Percentiles rank a stretch among this genome's conserved stretches.
phyloP scores from a whole-genome alignment of 768 basidiomycete genomes.

The Suillus tomentosus region DNA sequence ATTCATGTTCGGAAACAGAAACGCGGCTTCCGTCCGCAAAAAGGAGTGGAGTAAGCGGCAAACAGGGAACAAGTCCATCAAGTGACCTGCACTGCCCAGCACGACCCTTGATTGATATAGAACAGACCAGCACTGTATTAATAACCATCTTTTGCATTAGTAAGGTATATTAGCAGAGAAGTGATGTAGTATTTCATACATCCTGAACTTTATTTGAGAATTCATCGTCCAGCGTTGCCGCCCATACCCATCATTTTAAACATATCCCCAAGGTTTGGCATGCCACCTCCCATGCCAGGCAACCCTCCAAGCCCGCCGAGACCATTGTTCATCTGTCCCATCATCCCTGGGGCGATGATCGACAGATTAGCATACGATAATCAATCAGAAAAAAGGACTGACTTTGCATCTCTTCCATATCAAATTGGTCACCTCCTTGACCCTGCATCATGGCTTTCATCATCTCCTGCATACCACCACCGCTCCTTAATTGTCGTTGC shows the following conservation, averaged over 20 bases:
- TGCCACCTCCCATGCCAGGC: constrained; percentile 56
- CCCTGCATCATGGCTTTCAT: constrained; percentile 99
- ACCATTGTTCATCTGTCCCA: constrained; percentile 80
- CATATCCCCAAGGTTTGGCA: constrained; percentile 76
- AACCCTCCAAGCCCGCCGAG: constrained; percentile 51
- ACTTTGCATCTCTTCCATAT: constrained; percentile 96
- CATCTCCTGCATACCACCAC: constrained; percentile 96
- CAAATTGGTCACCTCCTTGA: constrained; percentile 84
- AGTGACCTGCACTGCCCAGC: constrained; percentile 4
- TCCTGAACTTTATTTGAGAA: constrained; percentile 14
- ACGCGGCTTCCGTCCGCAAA: constrained; percentile 63
- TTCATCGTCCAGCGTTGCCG: constrained; percentile 39
- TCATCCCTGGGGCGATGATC: constrained; percentile 62
- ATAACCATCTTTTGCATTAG: constrained; percentile 19
- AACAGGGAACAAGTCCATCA: constrained; percentile 23
- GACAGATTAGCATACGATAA: constrained; percentile 12
- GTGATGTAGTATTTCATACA: constrained; percentile 18
- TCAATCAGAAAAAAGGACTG: constrained; percentile 18
- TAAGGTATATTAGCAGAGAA: constrained; percentile 15
- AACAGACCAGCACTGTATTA: constrained; percentile 22
- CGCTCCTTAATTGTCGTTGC: constrained; percentile 77
- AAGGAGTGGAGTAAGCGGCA: constrained; percentile 54
- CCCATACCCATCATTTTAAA: constrained; percentile 91
- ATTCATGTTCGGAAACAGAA: constrained; percentile 78
- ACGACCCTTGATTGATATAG: constrained; percentile 14